Evolutionary conservation across 2,329 filamentous ascomycete species (phyloP).

Genomic region (Penicillium sp.): DNA sequence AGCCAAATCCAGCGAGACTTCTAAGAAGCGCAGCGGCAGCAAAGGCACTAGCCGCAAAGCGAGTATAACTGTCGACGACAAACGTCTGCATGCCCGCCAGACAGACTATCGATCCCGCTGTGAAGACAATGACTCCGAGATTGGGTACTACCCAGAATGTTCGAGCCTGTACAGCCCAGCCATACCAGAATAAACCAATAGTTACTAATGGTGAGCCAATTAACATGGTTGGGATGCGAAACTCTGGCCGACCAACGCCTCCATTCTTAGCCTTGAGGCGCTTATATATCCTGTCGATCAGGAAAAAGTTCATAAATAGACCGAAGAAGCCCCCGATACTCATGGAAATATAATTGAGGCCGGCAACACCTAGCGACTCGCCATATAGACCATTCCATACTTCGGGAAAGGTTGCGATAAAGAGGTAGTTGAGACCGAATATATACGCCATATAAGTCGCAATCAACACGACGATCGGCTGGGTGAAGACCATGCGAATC

Average conservation of each 20-base stretch:
- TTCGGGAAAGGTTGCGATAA: too few species aligned
- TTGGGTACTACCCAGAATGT: constrained; percentile 55
- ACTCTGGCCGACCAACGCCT: constrained; percentile 33
- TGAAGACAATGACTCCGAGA: constrained; percentile 50
- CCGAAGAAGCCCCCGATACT: too few species aligned
- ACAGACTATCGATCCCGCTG: constrained; percentile 48
- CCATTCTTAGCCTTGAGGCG: too few species aligned
- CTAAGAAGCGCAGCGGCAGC: constrained; percentile 51
- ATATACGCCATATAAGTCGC: too few species aligned
- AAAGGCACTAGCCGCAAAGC: constrained; percentile 42
- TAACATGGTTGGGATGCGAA: constrained; percentile 49
- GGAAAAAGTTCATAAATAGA: too few species aligned
- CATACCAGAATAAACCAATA: constrained; percentile 51
- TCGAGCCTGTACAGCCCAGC: constrained; percentile 48
- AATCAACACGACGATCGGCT: too few species aligned
- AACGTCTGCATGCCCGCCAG: constrained; percentile 56
- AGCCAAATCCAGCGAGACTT: constrained; percentile 51
- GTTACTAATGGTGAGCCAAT: constrained; percentile 49
- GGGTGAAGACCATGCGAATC: too few species aligned
- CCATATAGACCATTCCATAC: too few species aligned
- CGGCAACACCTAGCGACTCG: too few species aligned
- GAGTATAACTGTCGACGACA: constrained; percentile 51
- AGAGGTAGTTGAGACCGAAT: too few species aligned
- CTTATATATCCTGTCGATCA: too few species aligned
- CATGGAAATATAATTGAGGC: too few species aligned